A percentile compares a stretch with the other conserved stretches of the same genome.
phyloP scores from a whole-genome alignment of 352 stramenopile genomes.

The Phytophthora cactorum region DNA sequence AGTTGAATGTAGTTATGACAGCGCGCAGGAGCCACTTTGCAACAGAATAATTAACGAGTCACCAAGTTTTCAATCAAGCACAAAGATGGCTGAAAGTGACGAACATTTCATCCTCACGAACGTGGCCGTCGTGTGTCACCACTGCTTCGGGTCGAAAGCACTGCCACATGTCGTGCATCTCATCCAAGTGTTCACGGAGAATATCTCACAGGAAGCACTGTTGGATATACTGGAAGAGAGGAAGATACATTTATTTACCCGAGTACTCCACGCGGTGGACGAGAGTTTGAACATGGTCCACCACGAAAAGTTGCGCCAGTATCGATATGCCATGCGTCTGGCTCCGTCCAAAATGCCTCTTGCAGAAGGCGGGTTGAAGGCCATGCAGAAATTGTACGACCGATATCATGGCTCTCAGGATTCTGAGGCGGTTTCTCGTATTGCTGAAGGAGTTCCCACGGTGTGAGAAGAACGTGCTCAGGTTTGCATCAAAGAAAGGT shows the following conservation, averaged over 20 bases:
- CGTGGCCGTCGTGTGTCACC: slow-evolving; percentile 6
- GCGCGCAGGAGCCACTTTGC: too few species aligned
- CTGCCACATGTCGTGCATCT: slow-evolving; percentile 9
- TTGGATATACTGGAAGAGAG: slow-evolving; percentile 3
- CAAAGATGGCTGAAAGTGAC: background rate
- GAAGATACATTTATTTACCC: slow-evolving; percentile 4
- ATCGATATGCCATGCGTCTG: slow-evolving; percentile 11
- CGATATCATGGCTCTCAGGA: background rate
- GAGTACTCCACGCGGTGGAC: slow-evolving; percentile 7
- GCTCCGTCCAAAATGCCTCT: slow-evolving; percentile 3
- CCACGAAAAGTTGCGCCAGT: slow-evolving; percentile 26
- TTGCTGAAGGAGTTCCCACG: background rate
- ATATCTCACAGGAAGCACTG: background rate
- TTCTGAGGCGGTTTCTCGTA: background rate
- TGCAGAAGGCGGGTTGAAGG: background rate
- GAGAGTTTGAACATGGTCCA: slow-evolving; percentile 4
- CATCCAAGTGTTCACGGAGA: slow-evolving; percentile 5
- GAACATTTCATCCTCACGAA: slow-evolving; percentile 1
- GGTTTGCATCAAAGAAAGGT: background rate
- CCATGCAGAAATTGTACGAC: slow-evolving; percentile 4
- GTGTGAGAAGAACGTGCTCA: too few species aligned
- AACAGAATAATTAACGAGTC: background rate
- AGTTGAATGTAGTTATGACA: slow-evolving; percentile 1
- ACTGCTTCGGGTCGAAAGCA: background rate
- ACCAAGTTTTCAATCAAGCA: too few species aligned